Conservation (phyloP, 2,329 filamentous ascomycete species). For the Stemphylium lycopersici region DNA sequence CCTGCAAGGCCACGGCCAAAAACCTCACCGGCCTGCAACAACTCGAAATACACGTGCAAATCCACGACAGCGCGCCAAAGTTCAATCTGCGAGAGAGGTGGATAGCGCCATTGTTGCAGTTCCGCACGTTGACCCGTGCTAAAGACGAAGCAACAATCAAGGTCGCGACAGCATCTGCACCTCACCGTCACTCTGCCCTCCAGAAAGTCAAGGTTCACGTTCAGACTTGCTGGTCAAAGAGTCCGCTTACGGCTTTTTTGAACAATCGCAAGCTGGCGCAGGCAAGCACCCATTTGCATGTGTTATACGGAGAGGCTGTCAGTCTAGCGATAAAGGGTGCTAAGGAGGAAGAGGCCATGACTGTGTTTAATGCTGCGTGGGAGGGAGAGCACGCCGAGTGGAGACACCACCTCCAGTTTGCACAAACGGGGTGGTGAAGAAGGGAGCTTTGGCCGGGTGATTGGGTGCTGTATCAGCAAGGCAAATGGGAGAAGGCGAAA, state of each 20-base stretch:
- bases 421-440: slow-evolving; percentile 3
- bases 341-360: slow-evolving; percentile 37
- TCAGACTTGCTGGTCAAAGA: slow-evolving; percentile 5
- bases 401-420: slow-evolving; percentile 12
- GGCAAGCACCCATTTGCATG: slow-evolving; percentile 32
- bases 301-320: slow-evolving; percentile 37
- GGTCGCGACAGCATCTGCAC: background rate
- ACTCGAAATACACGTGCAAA: slow-evolving; percentile 29
- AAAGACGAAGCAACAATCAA: background rate
- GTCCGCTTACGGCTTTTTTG: slow-evolving; percentile 3
- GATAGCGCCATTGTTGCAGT: slow-evolving; percentile 37
- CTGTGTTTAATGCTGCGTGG: slow-evolving; percentile 33
- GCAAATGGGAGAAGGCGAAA: too few relatives aligned
- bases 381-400: slow-evolving; percentile 14
- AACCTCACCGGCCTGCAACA: slow-evolving; percentile 27
- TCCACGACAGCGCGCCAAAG: slow-evolving; percentile 23
- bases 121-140: slow-evolving; percentile 25
- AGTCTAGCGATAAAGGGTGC: slow-evolving; percentile 31
- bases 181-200: slow-evolving; percentile 1
- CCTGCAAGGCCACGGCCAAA: slow-evolving; percentile 28
- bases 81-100: slow-evolving; percentile 34
- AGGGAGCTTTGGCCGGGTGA: too few relatives aligned
- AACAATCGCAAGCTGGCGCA: slow-evolving; percentile 14
- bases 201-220: slow-evolving; percentile 24
- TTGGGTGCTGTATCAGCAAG: too few relatives aligned